phyloP scores from a whole-genome alignment of 2,329 filamentous ascomycete species.

The Rugonectria rugulosa region DNA sequence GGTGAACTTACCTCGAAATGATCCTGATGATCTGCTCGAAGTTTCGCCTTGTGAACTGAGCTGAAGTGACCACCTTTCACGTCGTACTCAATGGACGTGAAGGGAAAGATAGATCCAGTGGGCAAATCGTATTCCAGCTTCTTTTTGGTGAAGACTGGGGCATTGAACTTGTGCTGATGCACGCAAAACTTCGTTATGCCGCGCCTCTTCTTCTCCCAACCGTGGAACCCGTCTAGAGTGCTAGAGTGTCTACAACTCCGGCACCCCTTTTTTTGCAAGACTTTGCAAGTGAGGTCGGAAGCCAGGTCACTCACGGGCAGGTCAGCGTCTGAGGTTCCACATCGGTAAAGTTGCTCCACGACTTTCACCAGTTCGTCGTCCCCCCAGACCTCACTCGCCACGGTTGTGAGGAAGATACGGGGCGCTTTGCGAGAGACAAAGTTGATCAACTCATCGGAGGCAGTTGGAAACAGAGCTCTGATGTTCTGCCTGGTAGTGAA shows the following conservation, averaged over 20 bases:
- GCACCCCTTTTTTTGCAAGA: not conserved
- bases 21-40: conserved; percentile 17
- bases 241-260: no score
- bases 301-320: no score
- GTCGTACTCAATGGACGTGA: not conserved
- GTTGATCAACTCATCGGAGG: not conserved
- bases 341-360: not conserved
- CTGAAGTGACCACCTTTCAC: conserved; percentile 25
- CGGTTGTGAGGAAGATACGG: not conserved
- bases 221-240: no score
- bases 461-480: not conserved
- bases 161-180: no score
- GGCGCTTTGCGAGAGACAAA: not conserved
- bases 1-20: not conserved
- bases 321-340: no score
- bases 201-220: no score
- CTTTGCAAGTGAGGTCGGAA: no score
- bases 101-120: conserved; percentile 9
- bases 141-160: no score
- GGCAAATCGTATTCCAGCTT: no score
- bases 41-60: conserved; percentile 7
- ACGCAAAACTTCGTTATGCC: no score
- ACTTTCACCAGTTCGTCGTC: not conserved
- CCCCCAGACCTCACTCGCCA: not conserved
- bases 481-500: not conserved